Evolutionary conservation across 768 basidiomycete species (phyloP).

Genomic region (Podaxis sp.): DNA sequence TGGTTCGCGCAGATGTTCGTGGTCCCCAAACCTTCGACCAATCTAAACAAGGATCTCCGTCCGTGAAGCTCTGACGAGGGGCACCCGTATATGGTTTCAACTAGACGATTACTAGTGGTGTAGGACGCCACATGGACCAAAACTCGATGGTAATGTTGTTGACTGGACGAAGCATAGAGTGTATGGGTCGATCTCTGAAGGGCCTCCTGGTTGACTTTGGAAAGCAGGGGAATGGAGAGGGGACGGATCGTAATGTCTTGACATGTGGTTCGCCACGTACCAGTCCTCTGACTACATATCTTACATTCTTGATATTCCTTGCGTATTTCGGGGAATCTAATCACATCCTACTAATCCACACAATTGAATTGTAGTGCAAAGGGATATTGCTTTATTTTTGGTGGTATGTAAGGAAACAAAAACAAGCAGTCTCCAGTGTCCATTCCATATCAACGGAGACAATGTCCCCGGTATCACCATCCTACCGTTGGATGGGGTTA

Average conservation of each 20-base stretch:
- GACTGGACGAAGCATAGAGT: background rate
- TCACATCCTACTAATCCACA: too few relatives aligned
- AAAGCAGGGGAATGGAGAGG: background rate
- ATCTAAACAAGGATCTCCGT: background rate
- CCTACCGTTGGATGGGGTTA: background rate
- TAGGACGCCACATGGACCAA: too few relatives aligned
- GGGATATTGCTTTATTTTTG: background rate
- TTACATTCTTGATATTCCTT: background rate
- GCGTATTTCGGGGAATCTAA: too few relatives aligned
- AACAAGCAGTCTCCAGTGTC: background rate
- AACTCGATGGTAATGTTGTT: background rate
- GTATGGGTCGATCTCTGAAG: background rate
- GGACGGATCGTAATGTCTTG: background rate
- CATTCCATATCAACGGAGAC: background rate
- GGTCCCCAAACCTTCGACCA: constrained; percentile 26
- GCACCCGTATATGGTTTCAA: background rate
- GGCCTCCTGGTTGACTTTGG: background rate
- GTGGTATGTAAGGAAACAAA: background rate
- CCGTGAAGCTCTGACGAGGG: constrained; percentile 9
- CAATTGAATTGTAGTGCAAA: too few relatives aligned
- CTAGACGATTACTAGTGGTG: too few relatives aligned
- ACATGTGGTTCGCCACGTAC: background rate
- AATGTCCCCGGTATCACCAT: background rate
- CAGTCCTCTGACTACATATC: background rate
- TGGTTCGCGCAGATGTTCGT: constrained; percentile 58